Conservation (phyloP, 768 basidiomycete genomes). For the Suillus ampliporus region DNA sequence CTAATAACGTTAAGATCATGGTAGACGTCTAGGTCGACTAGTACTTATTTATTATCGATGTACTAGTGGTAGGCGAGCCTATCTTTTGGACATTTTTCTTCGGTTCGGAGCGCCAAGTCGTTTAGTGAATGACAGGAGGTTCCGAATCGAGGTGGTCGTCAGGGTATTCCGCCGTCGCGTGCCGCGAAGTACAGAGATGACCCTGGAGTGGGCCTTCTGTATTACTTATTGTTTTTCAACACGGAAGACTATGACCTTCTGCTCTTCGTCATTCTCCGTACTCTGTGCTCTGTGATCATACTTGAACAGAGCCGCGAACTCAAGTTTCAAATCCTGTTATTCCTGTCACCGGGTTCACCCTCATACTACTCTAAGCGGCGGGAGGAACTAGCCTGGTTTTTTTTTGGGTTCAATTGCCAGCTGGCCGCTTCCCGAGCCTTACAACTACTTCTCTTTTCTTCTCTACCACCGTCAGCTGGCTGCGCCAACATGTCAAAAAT, state of each 20-base stretch:
- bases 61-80: no score
- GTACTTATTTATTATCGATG: not conserved
- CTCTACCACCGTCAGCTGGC: no score
- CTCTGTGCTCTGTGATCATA: not conserved
- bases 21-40: no score
- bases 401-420: not conserved
- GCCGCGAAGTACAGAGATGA: not conserved
- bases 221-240: not conserved
- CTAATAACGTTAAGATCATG: no score
- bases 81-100: not conserved
- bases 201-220: conserved; percentile 1
- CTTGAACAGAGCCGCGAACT: not conserved
- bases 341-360: conserved; percentile 1
- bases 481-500: not conserved
- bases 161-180: conserved; percentile 5
- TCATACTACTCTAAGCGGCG: not conserved
- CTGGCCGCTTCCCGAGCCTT: not conserved
- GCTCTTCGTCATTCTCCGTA: no score
- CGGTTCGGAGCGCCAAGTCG: conserved; percentile 5
- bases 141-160: conserved; percentile 15
- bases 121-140: conserved; percentile 14
- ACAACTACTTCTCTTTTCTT: not conserved
- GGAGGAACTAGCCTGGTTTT: not conserved
- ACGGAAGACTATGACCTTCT: not conserved
- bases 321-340: conserved; percentile 6